Conservation (phyloP, 345 rosid species). For the Stellera chamaejasme region DNA sequence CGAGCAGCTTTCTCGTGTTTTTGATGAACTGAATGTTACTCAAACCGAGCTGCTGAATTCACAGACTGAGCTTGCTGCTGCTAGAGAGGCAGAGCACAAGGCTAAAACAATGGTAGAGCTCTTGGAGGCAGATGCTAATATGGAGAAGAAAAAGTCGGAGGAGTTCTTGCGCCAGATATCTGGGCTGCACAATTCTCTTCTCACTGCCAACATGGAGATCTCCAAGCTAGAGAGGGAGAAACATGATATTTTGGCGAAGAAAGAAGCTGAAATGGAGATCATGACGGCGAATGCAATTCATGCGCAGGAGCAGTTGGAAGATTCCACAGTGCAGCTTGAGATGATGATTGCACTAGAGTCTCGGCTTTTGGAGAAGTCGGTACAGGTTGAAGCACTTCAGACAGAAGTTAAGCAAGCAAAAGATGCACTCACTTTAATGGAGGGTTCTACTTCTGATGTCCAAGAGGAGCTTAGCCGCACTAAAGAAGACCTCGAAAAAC, state of each 20-base stretch:
- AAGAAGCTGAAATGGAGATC: conserved; percentile 21
- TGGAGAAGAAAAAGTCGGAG: conserved; percentile 33
- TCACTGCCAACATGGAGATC: conserved; percentile 18
- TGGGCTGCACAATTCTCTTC: conserved; percentile 25
- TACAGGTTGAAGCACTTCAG: conserved; percentile 14
- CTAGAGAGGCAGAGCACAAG: conserved; percentile 26
- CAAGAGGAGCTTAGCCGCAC: conserved; percentile 9
- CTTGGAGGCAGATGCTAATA: conserved; percentile 25
- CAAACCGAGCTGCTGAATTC: conserved; percentile 26
- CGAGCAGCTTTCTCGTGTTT: conserved; percentile 19
- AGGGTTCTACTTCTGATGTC: conserved; percentile 20
- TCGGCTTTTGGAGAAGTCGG: conserved; percentile 21
- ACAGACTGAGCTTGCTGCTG: conserved; percentile 33
- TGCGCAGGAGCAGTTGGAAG: conserved; percentile 20
- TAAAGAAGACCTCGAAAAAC: conserved; percentile 20
- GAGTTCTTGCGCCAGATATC: conserved; percentile 18
- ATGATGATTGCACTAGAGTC: conserved; percentile 24
- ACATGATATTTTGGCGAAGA: conserved; percentile 13
- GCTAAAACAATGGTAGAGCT: conserved; percentile 22
- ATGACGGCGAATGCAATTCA: conserved; percentile 7
- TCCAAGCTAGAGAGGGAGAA: conserved; percentile 21
- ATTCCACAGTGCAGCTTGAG: conserved; percentile 18
- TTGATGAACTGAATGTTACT: conserved; percentile 26
- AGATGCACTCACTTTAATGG: conserved; percentile 17
- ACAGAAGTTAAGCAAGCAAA: conserved; percentile 19